Base-by-base conservation (phyloP, 2,329 filamentous ascomycete genomes). In the Zarea fungicola region DNA sequence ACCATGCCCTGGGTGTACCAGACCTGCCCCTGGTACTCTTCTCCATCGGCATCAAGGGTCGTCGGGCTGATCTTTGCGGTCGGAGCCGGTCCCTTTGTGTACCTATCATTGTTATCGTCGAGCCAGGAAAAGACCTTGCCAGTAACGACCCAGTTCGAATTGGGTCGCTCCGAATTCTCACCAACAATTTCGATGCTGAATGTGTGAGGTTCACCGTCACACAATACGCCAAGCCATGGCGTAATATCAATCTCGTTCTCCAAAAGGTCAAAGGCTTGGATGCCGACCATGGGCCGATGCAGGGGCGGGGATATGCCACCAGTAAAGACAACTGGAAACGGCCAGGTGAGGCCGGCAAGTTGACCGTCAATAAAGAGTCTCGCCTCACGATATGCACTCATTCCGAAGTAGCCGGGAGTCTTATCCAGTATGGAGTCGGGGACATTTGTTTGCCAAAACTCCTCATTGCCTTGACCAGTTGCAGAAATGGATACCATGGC, bases 361-460 rank as follows among this genome's bases (percentile, higher is more conserved):
- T 76, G 67, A 1, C 78, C 85, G 59, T 95, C 88, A 45, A 95
- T 87, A 36, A 78, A 71, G 1, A 93, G 70, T 57, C 91, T 87
- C 1, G 93, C 75, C 67, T 95, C 89, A 19, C 89, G 81, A 62
- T 87, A 92, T 1, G 87, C 72, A 74, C 6, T 66, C 63, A 5
- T 74, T 70, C 60, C 91, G 92, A 4, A 77, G 75, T 25, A 49
- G 19, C 35, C 21, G 4, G 40, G 25, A 10, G 29, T 28, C 29
- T 74, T 54, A 4, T 72, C 72, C 7, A 11, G 5, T 54, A 83
- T 77, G 9, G 77, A 78, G 36, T 83, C 75, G 2, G 85, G 77
- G 1, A 89, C 82, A 59, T 92, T 92, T 50, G 76, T 79, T 82
- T 86, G 93, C 87, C 89, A 95, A 59, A 92, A 92, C 62, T 95